Evolutionary conservation across 768 basidiomycete genomes (phyloP).

Genomic region (Harrya chromipes): DNA sequence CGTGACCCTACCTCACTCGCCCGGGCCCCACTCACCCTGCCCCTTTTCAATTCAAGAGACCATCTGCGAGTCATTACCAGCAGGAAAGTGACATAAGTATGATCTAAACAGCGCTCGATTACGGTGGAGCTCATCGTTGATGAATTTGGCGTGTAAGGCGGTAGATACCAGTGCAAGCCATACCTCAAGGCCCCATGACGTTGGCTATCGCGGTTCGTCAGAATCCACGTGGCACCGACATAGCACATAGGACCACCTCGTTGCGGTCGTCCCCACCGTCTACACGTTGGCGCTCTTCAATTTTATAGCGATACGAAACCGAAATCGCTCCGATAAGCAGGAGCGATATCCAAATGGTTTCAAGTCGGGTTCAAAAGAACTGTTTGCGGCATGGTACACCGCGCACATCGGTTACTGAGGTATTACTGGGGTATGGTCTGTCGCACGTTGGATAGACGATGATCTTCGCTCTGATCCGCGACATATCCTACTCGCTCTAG

Average conservation of each 20-base stretch:
- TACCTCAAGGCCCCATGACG: too few relatives aligned
- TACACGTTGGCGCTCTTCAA: neutral
- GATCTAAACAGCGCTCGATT: too few relatives aligned
- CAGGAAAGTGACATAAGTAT: neutral
- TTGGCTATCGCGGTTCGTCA: too few relatives aligned
- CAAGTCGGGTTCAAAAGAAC: conserved; percentile 1
- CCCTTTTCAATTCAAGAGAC: too few relatives aligned
- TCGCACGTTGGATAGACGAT: too few relatives aligned
- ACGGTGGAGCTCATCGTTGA: conserved; percentile 5
- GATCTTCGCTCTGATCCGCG: conserved; percentile 72
- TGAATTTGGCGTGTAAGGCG: conserved; percentile 10
- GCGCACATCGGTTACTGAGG: too few relatives aligned
- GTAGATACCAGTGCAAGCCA: conserved; percentile 7
- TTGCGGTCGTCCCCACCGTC: neutral
- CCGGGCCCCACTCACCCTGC: too few relatives aligned
- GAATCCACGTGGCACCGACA: too few relatives aligned
- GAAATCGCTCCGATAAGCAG: neutral
- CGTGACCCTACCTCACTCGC: too few relatives aligned
- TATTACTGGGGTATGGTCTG: too few relatives aligned
- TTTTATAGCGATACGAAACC: neutral
- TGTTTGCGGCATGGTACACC: neutral
- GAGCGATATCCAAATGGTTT: neutral
- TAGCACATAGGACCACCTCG: neutral
- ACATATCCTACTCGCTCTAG: conserved; percentile 79
- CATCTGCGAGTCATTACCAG: neutral